Conservation (phyloP, 352 stramenopile species). For the Phytophthora podocarpi region DNA sequence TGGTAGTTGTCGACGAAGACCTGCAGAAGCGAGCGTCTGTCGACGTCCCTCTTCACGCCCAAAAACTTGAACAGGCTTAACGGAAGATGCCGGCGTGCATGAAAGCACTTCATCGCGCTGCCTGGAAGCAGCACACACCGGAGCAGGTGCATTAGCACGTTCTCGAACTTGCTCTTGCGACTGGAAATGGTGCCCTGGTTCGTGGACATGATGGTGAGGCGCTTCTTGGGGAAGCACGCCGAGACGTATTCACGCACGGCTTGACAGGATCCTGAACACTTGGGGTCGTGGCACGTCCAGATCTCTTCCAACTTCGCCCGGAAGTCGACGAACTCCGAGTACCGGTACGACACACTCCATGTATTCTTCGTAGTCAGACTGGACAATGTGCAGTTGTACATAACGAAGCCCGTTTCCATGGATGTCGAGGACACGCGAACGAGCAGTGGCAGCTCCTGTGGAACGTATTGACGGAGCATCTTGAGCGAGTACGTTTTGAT, state of each 20-base stretch:
- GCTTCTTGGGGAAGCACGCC: slow-evolving; percentile 67
- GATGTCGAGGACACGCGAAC: slow-evolving; percentile 45
- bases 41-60: slow-evolving; percentile 48
- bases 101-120: slow-evolving; percentile 72
- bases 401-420: slow-evolving; percentile 41
- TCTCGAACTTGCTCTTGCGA: slow-evolving; percentile 65
- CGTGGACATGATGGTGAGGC: slow-evolving; percentile 46
- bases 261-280: slow-evolving; percentile 70
- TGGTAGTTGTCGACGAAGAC: slow-evolving; percentile 74
- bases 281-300: slow-evolving; percentile 57
- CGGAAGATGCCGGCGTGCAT: slow-evolving; percentile 53
- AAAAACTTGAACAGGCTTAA: slow-evolving; percentile 67
- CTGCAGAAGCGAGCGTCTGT: slow-evolving; percentile 69
- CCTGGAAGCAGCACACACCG: slow-evolving; percentile 67
- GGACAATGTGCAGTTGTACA: slow-evolving; percentile 58
- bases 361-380: slow-evolving; percentile 51
- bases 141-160: slow-evolving; percentile 66
- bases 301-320: slow-evolving; percentile 50
- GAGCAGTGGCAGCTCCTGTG: slow-evolving; percentile 53
- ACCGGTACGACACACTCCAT: slow-evolving; percentile 64
- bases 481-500: slow-evolving; percentile 59
- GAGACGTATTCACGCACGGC: slow-evolving; percentile 68
- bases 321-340: slow-evolving; percentile 69
- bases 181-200: slow-evolving; percentile 37
- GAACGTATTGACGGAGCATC: slow-evolving; percentile 42